Conservation (phyloP, 2,329 filamentous ascomycete genomes). For the Teratosphaeria gauchensis region DNA sequence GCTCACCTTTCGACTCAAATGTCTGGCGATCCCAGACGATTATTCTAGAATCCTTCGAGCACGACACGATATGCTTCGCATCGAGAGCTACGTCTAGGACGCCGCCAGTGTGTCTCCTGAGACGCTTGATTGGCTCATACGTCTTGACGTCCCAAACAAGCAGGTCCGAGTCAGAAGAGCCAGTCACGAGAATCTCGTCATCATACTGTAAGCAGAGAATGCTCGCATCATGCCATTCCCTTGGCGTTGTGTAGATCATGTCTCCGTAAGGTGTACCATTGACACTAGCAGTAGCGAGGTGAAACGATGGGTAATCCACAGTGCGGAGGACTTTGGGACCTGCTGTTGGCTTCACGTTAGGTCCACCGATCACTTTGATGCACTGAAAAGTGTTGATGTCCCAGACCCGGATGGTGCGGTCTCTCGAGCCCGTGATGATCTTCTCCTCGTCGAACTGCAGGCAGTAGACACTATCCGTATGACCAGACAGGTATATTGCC, state of each 20-base stretch:
- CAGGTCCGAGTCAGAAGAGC: slow-evolving; percentile 83
- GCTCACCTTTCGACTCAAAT: slow-evolving; percentile 63
- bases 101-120: slow-evolving; percentile 71
- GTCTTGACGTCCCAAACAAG: slow-evolving; percentile 82
- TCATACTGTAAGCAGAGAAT: slow-evolving; percentile 95
- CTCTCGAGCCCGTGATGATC: slow-evolving; percentile 91
- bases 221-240: slow-evolving; percentile 72
- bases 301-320: slow-evolving; percentile 30
- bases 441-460: slow-evolving; percentile 97
- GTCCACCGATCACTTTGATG: slow-evolving; percentile 71
- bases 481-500: slow-evolving; percentile 82
- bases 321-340: slow-evolving; percentile 35
- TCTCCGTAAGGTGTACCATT: slow-evolving; percentile 39
- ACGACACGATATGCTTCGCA: slow-evolving; percentile 85
- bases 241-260: slow-evolving; percentile 37
- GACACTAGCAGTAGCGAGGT: slow-evolving; percentile 32
- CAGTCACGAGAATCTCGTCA: slow-evolving; percentile 83
- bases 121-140: slow-evolving; percentile 69
- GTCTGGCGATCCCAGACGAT: slow-evolving; percentile 88
- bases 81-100: slow-evolving; percentile 93
- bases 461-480: slow-evolving; percentile 94
- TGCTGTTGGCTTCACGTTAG: slow-evolving; percentile 48
- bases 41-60: slow-evolving; percentile 90
- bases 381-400: slow-evolving; percentile 84
- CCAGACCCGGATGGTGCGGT: slow-evolving; percentile 94